Conservation (phyloP, 2,329 filamentous ascomycete genomes). For the Arthrobotrys sphaeroides region DNA sequence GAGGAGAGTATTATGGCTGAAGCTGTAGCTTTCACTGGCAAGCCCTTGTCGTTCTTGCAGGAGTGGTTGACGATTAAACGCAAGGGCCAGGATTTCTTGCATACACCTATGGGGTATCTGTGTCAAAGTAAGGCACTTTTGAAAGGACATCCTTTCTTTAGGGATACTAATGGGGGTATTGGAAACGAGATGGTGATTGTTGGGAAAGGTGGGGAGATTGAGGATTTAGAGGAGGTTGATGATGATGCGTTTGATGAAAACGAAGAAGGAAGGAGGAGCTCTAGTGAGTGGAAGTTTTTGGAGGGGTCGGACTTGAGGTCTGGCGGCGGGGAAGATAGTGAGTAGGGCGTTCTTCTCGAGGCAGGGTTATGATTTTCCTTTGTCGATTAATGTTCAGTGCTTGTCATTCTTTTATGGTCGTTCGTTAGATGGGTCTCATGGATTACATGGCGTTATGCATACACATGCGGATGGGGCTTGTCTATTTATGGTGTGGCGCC, state of each 20-base stretch:
- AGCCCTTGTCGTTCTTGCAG: constrained; percentile 65
- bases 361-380: no score
- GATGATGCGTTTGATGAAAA: neutral
- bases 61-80: constrained; percentile 69
- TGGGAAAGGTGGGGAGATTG: neutral
- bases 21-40: constrained; percentile 58
- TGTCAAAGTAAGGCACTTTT: constrained; percentile 66
- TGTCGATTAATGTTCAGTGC: no score
- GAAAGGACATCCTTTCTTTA: constrained; percentile 67
- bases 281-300: no score
- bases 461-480: no score
- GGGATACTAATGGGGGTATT: neutral
- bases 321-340: no score
- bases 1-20: constrained; percentile 10
- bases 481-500: no score
- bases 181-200: neutral
- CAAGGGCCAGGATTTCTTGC: constrained; percentile 68
- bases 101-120: constrained; percentile 70
- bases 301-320: no score
- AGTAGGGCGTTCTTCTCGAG: no score
- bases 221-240: neutral
- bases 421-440: no score
- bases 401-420: no score
- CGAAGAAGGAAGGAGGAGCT: neutral
- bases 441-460: no score